Percentiles rank a stretch among this genome's conserved stretches.
Conservation (phyloP, 2,329 filamentous ascomycete genomes). For the Fusarium drepaniforme region DNA sequence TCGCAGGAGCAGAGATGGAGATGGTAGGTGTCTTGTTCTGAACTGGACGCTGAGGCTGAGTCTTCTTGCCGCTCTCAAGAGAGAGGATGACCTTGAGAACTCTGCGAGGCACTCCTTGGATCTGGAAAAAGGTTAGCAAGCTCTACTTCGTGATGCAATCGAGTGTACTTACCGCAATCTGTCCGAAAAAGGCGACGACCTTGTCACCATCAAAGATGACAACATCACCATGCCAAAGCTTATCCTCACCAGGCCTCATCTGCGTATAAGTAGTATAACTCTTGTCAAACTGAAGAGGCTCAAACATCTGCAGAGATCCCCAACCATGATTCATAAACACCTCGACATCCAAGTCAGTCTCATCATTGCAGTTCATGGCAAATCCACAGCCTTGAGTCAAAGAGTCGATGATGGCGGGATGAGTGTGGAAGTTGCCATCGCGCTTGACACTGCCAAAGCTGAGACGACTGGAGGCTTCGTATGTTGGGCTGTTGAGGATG, state of each 20-base stretch:
- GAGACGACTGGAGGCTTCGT: constrained; percentile 28
- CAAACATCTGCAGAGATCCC: constrained; percentile 35
- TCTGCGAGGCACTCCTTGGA: constrained; percentile 34
- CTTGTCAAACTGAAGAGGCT: constrained; percentile 37
- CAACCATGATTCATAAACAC: constrained; percentile 40
- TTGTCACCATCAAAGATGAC: constrained; percentile 66
- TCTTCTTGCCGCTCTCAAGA: constrained; percentile 31
- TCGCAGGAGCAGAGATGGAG: neutral
- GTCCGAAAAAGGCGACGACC: constrained; percentile 53
- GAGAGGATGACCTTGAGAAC: constrained; percentile 37
- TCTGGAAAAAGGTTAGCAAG: neutral
- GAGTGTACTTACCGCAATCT: constrained; percentile 45
- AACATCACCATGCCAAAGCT: constrained; percentile 57
- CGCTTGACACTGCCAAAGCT: constrained; percentile 36
- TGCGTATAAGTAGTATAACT: constrained; percentile 34
- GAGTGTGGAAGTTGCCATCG: constrained; percentile 30
- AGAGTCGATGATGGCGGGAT: constrained; percentile 37
- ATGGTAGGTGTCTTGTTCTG: neutral
- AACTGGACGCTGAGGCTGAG: constrained; percentile 11
- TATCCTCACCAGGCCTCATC: constrained; percentile 30
- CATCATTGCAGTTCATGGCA: constrained; percentile 41
- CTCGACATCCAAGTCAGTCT: constrained; percentile 33
- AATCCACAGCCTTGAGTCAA: constrained; percentile 38
- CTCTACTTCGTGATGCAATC: rapidly evolving
- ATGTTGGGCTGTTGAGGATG: constrained; percentile 30